Base-by-base conservation (phyloP, 108 stramenopile species). In the Cyclotella atomus region DNA sequence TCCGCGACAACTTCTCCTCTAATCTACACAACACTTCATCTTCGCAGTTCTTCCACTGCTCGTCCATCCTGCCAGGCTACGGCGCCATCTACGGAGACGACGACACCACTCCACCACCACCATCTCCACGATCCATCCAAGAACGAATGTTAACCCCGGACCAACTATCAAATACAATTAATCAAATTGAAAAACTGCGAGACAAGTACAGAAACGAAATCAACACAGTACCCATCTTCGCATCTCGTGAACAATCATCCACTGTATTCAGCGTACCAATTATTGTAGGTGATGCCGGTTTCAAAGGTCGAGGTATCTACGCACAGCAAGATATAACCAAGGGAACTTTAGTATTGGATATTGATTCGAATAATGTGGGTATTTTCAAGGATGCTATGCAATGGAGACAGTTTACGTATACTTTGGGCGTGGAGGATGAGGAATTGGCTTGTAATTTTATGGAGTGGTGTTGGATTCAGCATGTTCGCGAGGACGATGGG, bases 401-500 rank as follows among this genome's bases (percentile, higher is more conserved):
- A 33, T 59, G 56, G 56, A 59, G 56, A 33, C 32, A 19, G 56
- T 59, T 32, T 33, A 33, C 32, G 16, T 32, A 32, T 30, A 59
- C 56, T 3, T 23, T 59, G n/a, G 32, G 32, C 17, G 12, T 19
- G 28, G 29, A 30, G 25, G 52, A 52, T 23, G 52, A 10, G 2
- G n/a, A 23, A 23, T 17, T 30, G 15, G 29, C 56, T 2, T 59
- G 56, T 30, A 59, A 32, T 59, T 59, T 59, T 47, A 70, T 70
- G 32, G 70, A 70, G 47, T 70, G 70, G 70, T 59, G 70, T 46
- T 70, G 70, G 70, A 54, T 70, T 16, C 70, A 70, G 46, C 46
- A 32, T 21, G 10, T 70, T 28, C 44, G 16, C 2, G 46, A 20
- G 29, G 57, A 60, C 12, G 59, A 70, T 10, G 70, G 15, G 9